A percentile compares a stretch with the other conserved stretches of the same genome.
Evolutionary conservation across 345 rosid genomes (phyloP).

Genomic region (Pugionium cornutum): DNA sequence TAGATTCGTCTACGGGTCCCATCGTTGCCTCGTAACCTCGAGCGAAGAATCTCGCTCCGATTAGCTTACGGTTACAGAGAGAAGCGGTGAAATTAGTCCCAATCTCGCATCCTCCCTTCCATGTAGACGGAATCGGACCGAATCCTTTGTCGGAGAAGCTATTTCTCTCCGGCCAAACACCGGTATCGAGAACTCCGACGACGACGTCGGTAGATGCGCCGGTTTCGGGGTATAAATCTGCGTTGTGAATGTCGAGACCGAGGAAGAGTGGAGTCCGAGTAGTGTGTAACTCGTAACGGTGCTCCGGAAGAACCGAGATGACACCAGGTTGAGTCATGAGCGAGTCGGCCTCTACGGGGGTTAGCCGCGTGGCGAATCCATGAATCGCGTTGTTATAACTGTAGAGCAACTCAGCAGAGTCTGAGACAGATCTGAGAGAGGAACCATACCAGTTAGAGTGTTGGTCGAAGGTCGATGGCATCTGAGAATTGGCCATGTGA

Average conservation of each 20-base stretch:
- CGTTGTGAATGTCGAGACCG: slow-evolving; percentile 44
- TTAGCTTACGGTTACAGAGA: slow-evolving; percentile 56
- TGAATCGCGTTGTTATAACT: slow-evolving; percentile 56
- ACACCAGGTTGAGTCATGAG: slow-evolving; percentile 51
- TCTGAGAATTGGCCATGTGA: slow-evolving; percentile 76
- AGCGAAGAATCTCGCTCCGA: slow-evolving; percentile 61
- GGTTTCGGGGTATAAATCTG: slow-evolving; percentile 43
- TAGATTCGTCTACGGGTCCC: slow-evolving; percentile 51
- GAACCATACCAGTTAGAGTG: slow-evolving; percentile 83
- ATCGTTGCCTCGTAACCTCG: slow-evolving; percentile 55
- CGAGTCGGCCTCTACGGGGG: slow-evolving; percentile 46
- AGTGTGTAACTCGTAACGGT: slow-evolving; percentile 56
- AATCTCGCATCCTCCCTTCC: slow-evolving; percentile 64
- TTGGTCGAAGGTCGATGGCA: slow-evolving; percentile 61
- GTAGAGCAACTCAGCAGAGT: slow-evolving; percentile 57
- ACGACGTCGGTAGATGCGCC: slow-evolving; percentile 43
- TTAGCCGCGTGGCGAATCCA: slow-evolving; percentile 58
- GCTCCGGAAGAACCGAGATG: slow-evolving; percentile 52
- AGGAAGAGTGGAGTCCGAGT: slow-evolving; percentile 68
- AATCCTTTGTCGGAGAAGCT: slow-evolving; percentile 54
- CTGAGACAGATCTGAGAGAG: slow-evolving; percentile 63
- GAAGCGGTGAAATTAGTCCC: slow-evolving; percentile 57
- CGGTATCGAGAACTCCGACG: slow-evolving; percentile 60
- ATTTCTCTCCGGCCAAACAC: slow-evolving; percentile 63
- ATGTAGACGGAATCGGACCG: slow-evolving; percentile 49